phyloP scores from a whole-genome alignment of 108 stramenopile genomes.

The Skeletonema potamos region DNA sequence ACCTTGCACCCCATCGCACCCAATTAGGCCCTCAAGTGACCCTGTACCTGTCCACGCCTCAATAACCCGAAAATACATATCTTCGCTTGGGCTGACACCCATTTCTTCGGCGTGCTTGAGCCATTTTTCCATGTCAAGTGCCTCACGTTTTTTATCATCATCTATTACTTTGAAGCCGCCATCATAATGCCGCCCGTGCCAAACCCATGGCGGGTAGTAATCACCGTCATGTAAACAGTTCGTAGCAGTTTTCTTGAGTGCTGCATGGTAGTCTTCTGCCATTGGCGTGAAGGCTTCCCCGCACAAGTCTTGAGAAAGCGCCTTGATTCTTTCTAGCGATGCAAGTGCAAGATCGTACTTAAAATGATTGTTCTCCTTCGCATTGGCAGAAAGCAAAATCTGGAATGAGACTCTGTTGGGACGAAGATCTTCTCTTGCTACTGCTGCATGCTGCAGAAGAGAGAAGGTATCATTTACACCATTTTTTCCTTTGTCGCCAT shows the following conservation, averaged over 20 bases:
- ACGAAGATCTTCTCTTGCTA: not conserved
- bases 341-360: constrained; percentile 47
- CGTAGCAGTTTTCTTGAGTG: constrained; percentile 28
- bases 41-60: constrained; percentile 74
- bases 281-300: constrained; percentile 38
- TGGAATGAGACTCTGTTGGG: constrained; percentile 41
- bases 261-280: constrained; percentile 62
- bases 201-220: constrained; percentile 51
- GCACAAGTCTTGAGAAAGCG: constrained; percentile 13
- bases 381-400: constrained; percentile 28
- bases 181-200: constrained; percentile 18
- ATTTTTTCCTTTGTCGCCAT: constrained; percentile 23
- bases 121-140: constrained; percentile 56
- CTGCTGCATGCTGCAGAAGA: constrained; percentile 29
- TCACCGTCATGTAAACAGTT: constrained; percentile 10
- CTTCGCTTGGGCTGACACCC: constrained; percentile 52
- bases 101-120: constrained; percentile 43
- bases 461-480: constrained; percentile 40
- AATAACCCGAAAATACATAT: constrained; percentile 73
- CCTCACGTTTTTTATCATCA: constrained; percentile 40
- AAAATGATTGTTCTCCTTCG: constrained; percentile 35
- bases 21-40: constrained; percentile 54
- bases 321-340: constrained; percentile 50
- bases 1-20: constrained; percentile 35
- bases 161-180: constrained; percentile 41